These are phyloP conservation scores for Botrytis squamosa DNA, from an alignment of 2,329 filamentous ascomycete genomes.

Conservation along the genomic window DNA sequence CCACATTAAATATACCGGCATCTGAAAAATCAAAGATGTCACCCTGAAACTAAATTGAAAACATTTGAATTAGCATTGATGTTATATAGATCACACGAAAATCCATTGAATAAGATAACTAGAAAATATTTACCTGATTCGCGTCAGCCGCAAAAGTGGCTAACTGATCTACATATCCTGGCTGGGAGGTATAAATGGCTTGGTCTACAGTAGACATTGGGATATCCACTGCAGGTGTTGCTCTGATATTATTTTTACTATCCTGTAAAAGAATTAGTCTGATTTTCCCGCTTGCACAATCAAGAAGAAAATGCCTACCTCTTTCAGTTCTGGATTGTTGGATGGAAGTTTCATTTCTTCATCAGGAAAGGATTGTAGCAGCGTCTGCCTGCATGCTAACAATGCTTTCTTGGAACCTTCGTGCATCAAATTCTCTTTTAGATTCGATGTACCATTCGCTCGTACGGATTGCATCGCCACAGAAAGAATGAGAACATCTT, in stretches of 20 bases:
- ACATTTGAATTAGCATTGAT: not conserved
- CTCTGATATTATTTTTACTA: not conserved
- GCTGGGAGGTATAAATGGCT: slow-evolving; percentile 3
- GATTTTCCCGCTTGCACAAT: not conserved
- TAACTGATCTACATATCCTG: not conserved
- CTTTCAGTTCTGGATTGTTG: not conserved
- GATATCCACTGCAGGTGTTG: not conserved
- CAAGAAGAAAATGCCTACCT: not conserved
- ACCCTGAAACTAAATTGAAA: slow-evolving; percentile 2
- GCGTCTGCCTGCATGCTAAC: slow-evolving; percentile 21
- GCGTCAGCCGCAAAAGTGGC: not conserved
- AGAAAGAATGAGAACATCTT: slow-evolving; percentile 26
- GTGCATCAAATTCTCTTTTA: slow-evolving; percentile 25
- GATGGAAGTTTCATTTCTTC: slow-evolving; percentile 11
- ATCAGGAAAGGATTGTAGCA: slow-evolving; percentile 9
- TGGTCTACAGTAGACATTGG: not conserved
- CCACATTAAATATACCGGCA: not conserved
- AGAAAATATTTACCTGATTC: slow-evolving; percentile 3
- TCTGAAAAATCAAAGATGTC: slow-evolving; percentile 12
- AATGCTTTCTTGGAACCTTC: slow-evolving; percentile 24
- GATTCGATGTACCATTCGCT: slow-evolving; percentile 8
- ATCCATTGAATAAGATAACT: not conserved
- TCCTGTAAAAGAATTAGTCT: not conserved
- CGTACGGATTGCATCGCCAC: slow-evolving; percentile 24
- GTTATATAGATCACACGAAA: not conserved